Base-by-base conservation (phyloP, 1,284 basidiomycete genomes). In the Puccinia triticina region DNA sequence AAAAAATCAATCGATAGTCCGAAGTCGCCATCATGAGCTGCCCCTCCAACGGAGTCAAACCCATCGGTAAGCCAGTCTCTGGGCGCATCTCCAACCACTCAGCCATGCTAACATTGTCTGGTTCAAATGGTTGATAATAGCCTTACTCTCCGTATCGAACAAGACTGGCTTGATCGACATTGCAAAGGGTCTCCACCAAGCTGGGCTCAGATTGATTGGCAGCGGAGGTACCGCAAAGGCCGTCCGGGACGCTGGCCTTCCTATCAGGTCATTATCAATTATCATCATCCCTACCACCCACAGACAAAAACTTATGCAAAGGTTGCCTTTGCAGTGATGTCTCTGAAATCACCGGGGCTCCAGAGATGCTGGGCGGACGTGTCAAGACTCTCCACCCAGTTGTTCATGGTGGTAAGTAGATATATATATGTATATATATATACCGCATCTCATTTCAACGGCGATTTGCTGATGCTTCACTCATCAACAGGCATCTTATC, bases 341-440 rank as follows among this genome's bases (percentile, higher is more conserved):
- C 67, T 95, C 95, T 29, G 94, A 95, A 86, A 93, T 99, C 88
- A 99, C 97, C 76, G 96, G 96, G 86, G 96, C 96, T 0, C 97
- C 96, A n/a, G 97, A 99, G 88, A 99, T 99, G 95, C 91, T 99
- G 21, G 96, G 96, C 80, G 97, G 97, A 64, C 91, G 97, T 84
- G 97, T 99, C 84, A 99, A 99, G 90, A 99, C 97, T 7, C 91
- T 99, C n/a, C 97, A 99, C 87, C 97, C 97, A 75, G 96, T 93
- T 29, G 94, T 99, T 34, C 97, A 99, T 87, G 97, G 97, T 86
- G 97, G 96, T 94, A 84, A 83, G 89, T 84, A 1, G 73, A 26
- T 46, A 57, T 55, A 48, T 40, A 29, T 7, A 34, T 66, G 34
- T 16, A 21, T 43, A 10, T 40, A 26, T 43, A 50, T 37, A 5